phyloP scores from a whole-genome alignment of 2,329 filamentous ascomycete genomes.

The Chalaropsis thielavioides region DNA sequence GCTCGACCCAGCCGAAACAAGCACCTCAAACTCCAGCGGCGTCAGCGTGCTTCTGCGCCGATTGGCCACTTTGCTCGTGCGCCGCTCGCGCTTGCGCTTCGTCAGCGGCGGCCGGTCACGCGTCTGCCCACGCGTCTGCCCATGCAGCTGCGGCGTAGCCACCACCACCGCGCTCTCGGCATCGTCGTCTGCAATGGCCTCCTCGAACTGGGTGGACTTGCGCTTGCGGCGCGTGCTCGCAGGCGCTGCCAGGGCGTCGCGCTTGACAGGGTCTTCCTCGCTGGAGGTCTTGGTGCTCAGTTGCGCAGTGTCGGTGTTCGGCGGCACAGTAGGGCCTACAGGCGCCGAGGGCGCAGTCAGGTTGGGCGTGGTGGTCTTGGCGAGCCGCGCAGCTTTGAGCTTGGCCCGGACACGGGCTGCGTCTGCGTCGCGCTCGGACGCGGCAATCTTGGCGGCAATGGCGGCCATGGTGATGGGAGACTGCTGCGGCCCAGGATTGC shows the following conservation, averaged over 20 bases:
- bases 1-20: background rate
- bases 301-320: background rate
- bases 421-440: constrained; percentile 48
- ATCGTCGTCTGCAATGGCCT: constrained; percentile 10
- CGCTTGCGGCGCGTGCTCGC: constrained; percentile 19
- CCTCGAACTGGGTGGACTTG: constrained; percentile 16
- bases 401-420: constrained; percentile 49
- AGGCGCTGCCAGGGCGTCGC: constrained; percentile 20
- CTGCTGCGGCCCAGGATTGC: constrained; percentile 31
- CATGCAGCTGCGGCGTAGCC: background rate
- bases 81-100: constrained; percentile 38
- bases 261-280: constrained; percentile 27
- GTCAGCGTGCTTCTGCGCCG: constrained; percentile 60
- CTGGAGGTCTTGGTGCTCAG: constrained; percentile 13
- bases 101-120: constrained; percentile 20
- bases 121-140: background rate
- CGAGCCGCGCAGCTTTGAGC: constrained; percentile 38
- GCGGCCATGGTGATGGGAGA: constrained; percentile 46
- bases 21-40: constrained; percentile 52
- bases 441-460: constrained; percentile 49
- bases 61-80: constrained; percentile 40
- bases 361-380: constrained; percentile 19
- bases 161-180: too few relatives aligned
- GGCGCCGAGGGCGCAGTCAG: background rate
- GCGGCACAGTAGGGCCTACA: too few relatives aligned